Evolutionary conservation across 495 filamentous ascomycete genomes (phyloP), one percentile per base, ranked within the genome.

Genomic region (Extremus antarcticus): DNA sequence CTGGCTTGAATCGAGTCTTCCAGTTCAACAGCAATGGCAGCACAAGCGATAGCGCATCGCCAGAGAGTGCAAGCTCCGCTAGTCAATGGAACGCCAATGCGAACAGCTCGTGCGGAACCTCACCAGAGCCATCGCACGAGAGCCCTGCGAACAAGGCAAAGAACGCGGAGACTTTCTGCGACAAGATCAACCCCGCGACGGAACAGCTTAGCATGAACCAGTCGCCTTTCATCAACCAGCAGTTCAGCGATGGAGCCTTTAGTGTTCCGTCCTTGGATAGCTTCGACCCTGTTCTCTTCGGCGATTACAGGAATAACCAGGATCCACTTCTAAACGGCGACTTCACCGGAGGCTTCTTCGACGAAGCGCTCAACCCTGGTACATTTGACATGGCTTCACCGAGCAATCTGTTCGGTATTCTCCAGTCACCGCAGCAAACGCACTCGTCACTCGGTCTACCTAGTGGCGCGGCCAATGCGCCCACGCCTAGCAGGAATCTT

Each of bases 251-350:
- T 17, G 15, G 81, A 75, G 54, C 56, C 40, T 58, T 29, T 46
- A 56, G 21, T 24, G 19, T 55, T 0, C 59, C 55, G 13, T 54
- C 59, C 1, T 8, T 23, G 29, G 24, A 29, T 35, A 51, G 50
- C 19, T 96, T 97, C 60, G 88, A 97, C 59, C 92, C 92, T 0
- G 79, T 88, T 29, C 77, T 97, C 1, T 99, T 97, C 68, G 86
- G 85, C 50, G 89, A 91, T 60, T 97, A 95, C 70, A 83, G 92
- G 39, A 94, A 99, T 63, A 84, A 86, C 4, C 87, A 95, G 61
- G 87, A 88, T 54, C 86, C 82, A 51, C 73, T 83, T 25, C 67
- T 86, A 32, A 65, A 75, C 17, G 74, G 79, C 35, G 87, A 89
- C 64, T 79, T 80, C 56, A 63, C 56, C 21, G 78, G 77, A 21